Evolutionary conservation across 2,329 filamentous ascomycete species (phyloP).

Genomic region (Esteya vermicola): DNA sequence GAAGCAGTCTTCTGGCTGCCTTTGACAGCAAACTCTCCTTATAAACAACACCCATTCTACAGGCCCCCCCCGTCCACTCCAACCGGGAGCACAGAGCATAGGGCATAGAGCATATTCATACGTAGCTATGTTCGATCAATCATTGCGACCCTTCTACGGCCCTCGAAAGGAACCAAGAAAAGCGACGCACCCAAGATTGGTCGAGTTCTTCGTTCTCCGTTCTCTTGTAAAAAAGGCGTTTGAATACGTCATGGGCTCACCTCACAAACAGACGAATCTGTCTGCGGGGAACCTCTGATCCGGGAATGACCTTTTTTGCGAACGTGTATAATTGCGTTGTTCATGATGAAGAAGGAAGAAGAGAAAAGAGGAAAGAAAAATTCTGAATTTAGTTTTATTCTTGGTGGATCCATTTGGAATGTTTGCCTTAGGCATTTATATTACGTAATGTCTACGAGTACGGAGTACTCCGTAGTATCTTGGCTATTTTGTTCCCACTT

Average conservation of each 20-base stretch:
- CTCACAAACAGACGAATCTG: constrained; percentile 1
- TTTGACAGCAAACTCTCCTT: too few relatives aligned
- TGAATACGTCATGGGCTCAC: constrained; percentile 27
- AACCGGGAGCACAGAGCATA: too few relatives aligned
- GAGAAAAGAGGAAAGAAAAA: constrained; percentile 10
- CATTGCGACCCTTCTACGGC: constrained; percentile 35
- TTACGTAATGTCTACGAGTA: neutral
- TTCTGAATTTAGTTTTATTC: constrained; percentile 5
- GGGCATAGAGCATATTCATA: too few relatives aligned
- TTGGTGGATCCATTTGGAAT: neutral
- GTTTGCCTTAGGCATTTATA: constrained; percentile 6
- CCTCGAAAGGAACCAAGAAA: constrained; percentile 20
- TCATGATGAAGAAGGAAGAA: constrained; percentile 21
- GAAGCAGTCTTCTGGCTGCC: too few relatives aligned
- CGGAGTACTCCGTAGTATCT: too few relatives aligned
- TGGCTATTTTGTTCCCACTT: too few relatives aligned
- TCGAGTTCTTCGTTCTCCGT: constrained; percentile 29
- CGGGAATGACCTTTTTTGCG: constrained; percentile 23
- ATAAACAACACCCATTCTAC: too few relatives aligned
- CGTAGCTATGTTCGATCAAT: constrained; percentile 29
- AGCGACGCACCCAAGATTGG: constrained; percentile 38
- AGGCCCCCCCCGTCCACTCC: too few relatives aligned
- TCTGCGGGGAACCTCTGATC: constrained; percentile 20
- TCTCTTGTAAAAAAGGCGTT: constrained; percentile 24
- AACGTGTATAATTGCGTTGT: constrained; percentile 35